phyloP scores from a whole-genome alignment of 345 rosid species.

The Draba incana region DNA sequence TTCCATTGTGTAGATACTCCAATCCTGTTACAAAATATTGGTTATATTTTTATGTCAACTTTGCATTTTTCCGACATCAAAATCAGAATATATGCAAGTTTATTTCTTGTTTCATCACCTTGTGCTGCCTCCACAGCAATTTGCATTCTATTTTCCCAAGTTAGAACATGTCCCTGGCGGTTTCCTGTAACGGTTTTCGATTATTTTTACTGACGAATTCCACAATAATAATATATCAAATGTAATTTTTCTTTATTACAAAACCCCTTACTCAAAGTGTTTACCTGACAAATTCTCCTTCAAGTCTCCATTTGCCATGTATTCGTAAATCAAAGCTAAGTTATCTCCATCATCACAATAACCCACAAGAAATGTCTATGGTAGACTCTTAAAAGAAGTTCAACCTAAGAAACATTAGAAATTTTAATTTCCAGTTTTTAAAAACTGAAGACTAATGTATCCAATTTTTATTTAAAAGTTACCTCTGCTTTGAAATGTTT shows the following conservation, averaged over 20 bases:
- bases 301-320: constrained; percentile 63
- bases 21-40: constrained; percentile 45
- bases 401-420: constrained; percentile 30
- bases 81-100: neutral
- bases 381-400: constrained; percentile 42
- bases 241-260: too few relatives aligned
- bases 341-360: constrained; percentile 55
- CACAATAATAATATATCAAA: neutral
- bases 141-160: constrained; percentile 55
- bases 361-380: constrained; percentile 55
- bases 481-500: constrained; percentile 47
- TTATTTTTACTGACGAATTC: neutral
- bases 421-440: neutral
- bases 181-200: constrained; percentile 21
- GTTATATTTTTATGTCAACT: neutral
- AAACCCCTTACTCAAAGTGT: neutral
- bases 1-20: constrained; percentile 63
- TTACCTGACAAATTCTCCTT: constrained; percentile 44
- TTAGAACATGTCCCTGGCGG: constrained; percentile 29
- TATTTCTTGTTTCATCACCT: constrained; percentile 41
- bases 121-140: constrained; percentile 61
- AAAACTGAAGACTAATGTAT: neutral
- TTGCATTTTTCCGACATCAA: neutral
- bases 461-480: neutral
- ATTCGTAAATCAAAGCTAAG: constrained; percentile 58